Percentiles rank a stretch among this genome's conserved stretches.
phyloP scores from a whole-genome alignment of 192 early-diverging fungal species.

The Coemansia erecta region DNA sequence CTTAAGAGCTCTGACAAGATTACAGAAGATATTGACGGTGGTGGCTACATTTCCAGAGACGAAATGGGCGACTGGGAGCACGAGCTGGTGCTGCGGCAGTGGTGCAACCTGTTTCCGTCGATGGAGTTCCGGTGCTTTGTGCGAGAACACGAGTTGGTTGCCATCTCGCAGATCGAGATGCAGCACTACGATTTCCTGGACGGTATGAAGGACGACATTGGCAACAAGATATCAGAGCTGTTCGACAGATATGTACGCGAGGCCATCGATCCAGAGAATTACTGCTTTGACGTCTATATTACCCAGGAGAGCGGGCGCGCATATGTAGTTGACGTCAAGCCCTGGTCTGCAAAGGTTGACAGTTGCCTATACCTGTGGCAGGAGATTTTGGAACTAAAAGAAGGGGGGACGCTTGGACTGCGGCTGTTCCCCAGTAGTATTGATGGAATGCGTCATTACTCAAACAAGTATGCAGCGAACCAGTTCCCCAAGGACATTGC shows the following conservation, averaged over 20 bases:
- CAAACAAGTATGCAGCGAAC: constrained; percentile 41
- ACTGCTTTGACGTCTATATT: constrained; percentile 90
- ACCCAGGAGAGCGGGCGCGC: constrained; percentile 58
- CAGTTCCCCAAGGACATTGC: constrained; percentile 48
- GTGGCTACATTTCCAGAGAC: constrained; percentile 58
- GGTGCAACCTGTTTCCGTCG: constrained; percentile 84
- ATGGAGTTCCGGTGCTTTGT: constrained; percentile 99
- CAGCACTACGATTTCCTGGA: constrained; percentile 80
- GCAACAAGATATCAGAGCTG: constrained; percentile 60
- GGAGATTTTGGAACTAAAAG: constrained; percentile 47
- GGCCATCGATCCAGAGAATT: constrained; percentile 65
- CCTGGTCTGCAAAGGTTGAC: constrained; percentile 77
- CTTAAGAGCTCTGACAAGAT: constrained; percentile 94
- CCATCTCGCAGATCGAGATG: constrained; percentile 83
- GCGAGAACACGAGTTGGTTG: constrained; percentile 63
- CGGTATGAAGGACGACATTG: constrained; percentile 59
- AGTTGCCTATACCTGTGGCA: constrained; percentile 79
- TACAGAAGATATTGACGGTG: constrained; percentile 76
- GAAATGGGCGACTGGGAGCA: constrained; percentile 34
- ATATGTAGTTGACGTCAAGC: constrained; percentile 92
- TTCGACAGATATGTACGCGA: constrained; percentile 63
- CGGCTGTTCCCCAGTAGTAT: constrained; percentile 42
- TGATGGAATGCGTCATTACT: constrained; percentile 36
- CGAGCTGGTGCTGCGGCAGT: constrained; percentile 83
- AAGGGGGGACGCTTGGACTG: constrained; percentile 17